Evolutionary conservation across 2,329 filamentous ascomycete genomes (phyloP), one percentile per base, ranked within the genome.

Genomic region (Diplodia mutila): DNA sequence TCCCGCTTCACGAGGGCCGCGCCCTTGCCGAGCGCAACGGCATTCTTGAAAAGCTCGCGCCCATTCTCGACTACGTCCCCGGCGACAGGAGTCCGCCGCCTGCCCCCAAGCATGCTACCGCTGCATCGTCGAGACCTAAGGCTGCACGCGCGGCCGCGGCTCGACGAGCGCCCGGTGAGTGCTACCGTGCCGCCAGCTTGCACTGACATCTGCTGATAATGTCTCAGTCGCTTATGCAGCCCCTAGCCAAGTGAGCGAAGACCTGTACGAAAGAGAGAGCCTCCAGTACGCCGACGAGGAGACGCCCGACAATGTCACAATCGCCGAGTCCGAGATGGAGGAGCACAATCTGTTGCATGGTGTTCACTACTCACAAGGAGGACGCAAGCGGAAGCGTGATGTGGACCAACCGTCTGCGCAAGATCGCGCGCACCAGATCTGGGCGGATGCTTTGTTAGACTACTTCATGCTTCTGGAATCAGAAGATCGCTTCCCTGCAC

Each of bases 381-480:
- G 81, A 37, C 85, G 86, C 69, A 97, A 97, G 81, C 88, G 94
- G 69, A 96, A 96, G 82, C 86, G 92, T n/a, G 83, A 82, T 25
- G 86, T 89, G 67, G 90, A 82, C 80, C 90, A 82, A 82, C 89
- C 87, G 78, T 84, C 83, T 14, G 78, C 85, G 69, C 89, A 87
- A 8, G 92, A 96, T 71, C 91, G 94, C 76, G 90, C 95, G 72
- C 94, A 98, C 77, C 90, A 92, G 32, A 85, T 97, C 27, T 99
- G 97, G 80, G 92, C 93, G 18, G 95, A 99, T 71, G 92, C 95
- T 73, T 86, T 99, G 29, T 85, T 99, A 42, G 95, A 99, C 79
- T 99, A 98, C 80, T 99, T 98, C 75, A 90, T 98, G 81, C 89
- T 94, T 53, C 89, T 91, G 63, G 90, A 93, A 71, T 91, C 92